phyloP scores from a whole-genome alignment of 1,284 basidiomycete species.

The Fistulina hepatica region DNA sequence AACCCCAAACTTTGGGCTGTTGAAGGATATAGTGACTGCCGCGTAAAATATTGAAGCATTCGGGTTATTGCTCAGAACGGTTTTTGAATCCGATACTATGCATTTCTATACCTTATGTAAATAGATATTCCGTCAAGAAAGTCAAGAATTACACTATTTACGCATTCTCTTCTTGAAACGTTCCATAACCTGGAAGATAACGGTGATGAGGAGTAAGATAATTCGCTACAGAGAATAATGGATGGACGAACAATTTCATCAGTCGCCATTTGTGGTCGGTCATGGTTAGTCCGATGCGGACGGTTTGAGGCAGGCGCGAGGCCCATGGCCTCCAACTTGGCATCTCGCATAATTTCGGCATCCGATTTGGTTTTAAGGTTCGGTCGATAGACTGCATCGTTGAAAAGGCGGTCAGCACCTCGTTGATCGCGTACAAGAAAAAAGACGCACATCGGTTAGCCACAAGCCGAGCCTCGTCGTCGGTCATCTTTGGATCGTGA shows the following conservation, averaged over 20 bases:
- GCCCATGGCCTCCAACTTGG: conserved; percentile 74
- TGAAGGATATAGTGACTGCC: conserved; percentile 6
- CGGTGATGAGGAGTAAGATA: conserved; percentile 4
- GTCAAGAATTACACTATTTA: conserved; percentile 28
- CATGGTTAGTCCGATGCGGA: conserved; percentile 36
- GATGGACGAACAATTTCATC: conserved; percentile 64
- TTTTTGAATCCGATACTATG: background rate
- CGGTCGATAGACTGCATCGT: conserved; percentile 76
- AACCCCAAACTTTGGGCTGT: conserved; percentile 26
- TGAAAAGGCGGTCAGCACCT: conserved; percentile 4
- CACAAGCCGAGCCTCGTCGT: conserved; percentile 71
- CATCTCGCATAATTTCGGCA: conserved; percentile 75
- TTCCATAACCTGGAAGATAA: conserved; percentile 68
- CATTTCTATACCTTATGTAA: background rate
- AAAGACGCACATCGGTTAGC: conserved; percentile 68
- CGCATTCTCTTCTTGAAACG: conserved; percentile 82
- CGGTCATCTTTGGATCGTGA: conserved; percentile 41
- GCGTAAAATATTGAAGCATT: background rate
- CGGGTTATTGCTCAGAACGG: background rate
- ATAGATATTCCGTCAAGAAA: conserved; percentile 11
- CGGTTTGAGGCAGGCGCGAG: conserved; percentile 49
- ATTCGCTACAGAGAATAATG: conserved; percentile 4
- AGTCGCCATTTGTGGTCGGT: conserved; percentile 72
- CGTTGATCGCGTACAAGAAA: conserved; percentile 1
- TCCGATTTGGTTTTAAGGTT: conserved; percentile 73